Conservation (phyloP, 208 protist species). For the Trichomonas gallinae region DNA sequence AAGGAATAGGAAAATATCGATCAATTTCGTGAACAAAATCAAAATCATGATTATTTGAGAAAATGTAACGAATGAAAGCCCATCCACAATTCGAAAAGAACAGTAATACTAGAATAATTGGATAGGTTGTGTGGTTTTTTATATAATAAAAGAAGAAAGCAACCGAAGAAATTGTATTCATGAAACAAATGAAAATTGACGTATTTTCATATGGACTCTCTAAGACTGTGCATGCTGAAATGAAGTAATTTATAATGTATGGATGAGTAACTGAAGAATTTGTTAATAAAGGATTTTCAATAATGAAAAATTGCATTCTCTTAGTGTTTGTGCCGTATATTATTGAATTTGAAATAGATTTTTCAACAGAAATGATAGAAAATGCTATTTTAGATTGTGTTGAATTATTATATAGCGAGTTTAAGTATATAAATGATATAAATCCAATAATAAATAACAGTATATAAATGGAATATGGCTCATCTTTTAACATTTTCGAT, state of each 20-base stretch:
- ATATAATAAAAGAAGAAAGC: neutral
- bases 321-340: neutral
- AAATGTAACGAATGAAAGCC: neutral
- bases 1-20: neutral
- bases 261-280: neutral
- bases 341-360: neutral
- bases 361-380: neutral
- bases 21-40: neutral
- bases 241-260: neutral
- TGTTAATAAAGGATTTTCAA: neutral
- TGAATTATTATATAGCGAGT: neutral
- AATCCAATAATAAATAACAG: neutral
- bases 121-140: neutral
- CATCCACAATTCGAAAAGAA: neutral
- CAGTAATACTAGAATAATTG: neutral
- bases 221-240: neutral
- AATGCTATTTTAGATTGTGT: neutral
- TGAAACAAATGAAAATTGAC: neutral
- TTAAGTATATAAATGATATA: neutral
- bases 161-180: neutral
- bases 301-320: neutral
- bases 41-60: neutral
- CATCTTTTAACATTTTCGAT: neutral
- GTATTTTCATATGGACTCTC: neutral
- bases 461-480: neutral